Evolutionary conservation across 768 basidiomycete species (phyloP).

Genomic region (Polyporus arcularius): DNA sequence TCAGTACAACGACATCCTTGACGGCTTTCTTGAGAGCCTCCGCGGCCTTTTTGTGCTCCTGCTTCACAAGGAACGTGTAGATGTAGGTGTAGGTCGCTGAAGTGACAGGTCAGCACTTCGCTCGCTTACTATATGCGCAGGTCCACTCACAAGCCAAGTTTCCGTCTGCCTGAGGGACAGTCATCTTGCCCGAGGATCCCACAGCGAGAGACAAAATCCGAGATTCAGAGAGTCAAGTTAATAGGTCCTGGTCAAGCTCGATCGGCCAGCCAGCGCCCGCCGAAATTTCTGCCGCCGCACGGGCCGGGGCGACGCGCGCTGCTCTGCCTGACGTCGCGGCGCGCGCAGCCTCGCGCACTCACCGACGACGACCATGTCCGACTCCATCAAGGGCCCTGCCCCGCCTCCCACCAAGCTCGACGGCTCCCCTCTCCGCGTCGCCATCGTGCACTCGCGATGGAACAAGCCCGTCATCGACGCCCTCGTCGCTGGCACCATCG

Average conservation of each 20-base stretch:
- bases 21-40: conserved; percentile 74
- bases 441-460: conserved; percentile 97
- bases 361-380: conserved; percentile 25
- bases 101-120: background rate
- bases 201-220: background rate
- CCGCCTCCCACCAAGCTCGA: conserved; percentile 65
- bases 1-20: conserved; percentile 58
- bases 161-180: conserved; percentile 12
- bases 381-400: conserved; percentile 75
- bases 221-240: background rate
- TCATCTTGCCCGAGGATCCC: background rate
- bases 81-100: conserved; percentile 77
- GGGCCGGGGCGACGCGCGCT: conserved; percentile 2
- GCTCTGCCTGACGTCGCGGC: background rate
- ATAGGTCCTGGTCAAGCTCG: too few species aligned
- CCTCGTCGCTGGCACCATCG: conserved; percentile 75
- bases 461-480: conserved; percentile 87
- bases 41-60: conserved; percentile 70
- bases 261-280: conserved; percentile 4
- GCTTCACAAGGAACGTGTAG: conserved; percentile 68
- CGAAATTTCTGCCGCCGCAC: conserved; percentile 20
- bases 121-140: too few species aligned
- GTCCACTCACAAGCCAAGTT: conserved; percentile 15
- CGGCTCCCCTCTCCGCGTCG: conserved; percentile 79
- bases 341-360: background rate